A percentile compares a stretch with the other conserved stretches of the same genome.
Evolutionary conservation across 2,329 filamentous ascomycete genomes (phyloP).

Genomic region (Aphanocladium album): DNA sequence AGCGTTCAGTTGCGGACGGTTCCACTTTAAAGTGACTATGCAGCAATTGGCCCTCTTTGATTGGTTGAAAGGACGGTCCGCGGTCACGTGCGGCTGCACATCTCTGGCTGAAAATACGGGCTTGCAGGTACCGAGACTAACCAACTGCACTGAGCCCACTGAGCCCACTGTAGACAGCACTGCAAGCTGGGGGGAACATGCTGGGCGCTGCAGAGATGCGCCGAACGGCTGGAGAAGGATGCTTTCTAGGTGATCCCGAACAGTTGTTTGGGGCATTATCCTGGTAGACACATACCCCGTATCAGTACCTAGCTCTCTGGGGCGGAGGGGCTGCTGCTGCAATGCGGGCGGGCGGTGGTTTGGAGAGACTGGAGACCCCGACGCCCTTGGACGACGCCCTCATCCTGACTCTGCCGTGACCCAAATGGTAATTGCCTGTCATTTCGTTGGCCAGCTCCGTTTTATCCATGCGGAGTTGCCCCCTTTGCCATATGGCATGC

Average conservation of each 20-base stretch:
- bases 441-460: slow-evolving; percentile 2
- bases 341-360: neutral
- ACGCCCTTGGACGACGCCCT: too few species aligned
- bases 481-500: neutral
- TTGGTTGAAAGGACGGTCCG: neutral
- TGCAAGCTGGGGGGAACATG: too few species aligned
- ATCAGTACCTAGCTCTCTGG: neutral
- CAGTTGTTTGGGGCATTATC: too few species aligned
- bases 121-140: neutral
- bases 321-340: neutral
- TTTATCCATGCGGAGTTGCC: slow-evolving; percentile 4
- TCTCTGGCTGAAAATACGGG: slow-evolving; percentile 3
- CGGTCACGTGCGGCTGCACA: slow-evolving; percentile 3
- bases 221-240: slow-evolving; percentile 1
- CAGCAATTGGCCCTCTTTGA: neutral
- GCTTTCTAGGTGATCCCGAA: neutral
- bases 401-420: neutral
- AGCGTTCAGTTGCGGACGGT: neutral
- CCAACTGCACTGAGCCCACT: neutral
- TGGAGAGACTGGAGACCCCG: neutral
- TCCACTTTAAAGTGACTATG: neutral
- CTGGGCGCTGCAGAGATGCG: neutral
- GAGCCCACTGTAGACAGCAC: neutral
- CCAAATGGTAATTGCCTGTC: neutral
- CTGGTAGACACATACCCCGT: too few species aligned